Conservation (phyloP, 192 early-diverging fungal species). For the Cladochytrium replicatum region DNA sequence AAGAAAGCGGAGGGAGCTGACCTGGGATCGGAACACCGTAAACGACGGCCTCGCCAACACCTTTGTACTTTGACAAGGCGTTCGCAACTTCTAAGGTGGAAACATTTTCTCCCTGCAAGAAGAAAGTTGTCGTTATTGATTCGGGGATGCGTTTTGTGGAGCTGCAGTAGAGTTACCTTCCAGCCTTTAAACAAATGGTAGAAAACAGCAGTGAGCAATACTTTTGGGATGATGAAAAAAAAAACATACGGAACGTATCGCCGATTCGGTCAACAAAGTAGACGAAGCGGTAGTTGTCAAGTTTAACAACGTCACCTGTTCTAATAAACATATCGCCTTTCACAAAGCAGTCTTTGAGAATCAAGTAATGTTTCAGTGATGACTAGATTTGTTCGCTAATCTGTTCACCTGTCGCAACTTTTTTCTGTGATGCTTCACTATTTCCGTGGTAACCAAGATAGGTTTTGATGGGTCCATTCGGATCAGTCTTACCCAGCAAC, state of each 20-base stretch:
- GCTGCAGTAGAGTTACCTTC: too few relatives aligned
- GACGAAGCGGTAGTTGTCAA: constrained; percentile 38
- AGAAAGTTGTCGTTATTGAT: too few relatives aligned
- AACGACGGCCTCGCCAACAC: constrained; percentile 45
- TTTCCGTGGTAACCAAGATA: constrained; percentile 24
- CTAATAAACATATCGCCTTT: constrained; percentile 54
- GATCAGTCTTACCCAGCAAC: constrained; percentile 32
- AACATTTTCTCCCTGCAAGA: constrained; percentile 49
- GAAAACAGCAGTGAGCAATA: too few relatives aligned
- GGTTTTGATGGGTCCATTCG: constrained; percentile 13
- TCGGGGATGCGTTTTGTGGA: too few relatives aligned
- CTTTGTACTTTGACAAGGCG: constrained; percentile 37
- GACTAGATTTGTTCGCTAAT: too few relatives aligned
- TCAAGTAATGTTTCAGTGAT: too few relatives aligned
- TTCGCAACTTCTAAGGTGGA: constrained; percentile 48
- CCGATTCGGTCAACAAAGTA: constrained; percentile 63
- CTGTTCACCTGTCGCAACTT: too few relatives aligned
- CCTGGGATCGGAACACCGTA: constrained; percentile 53
- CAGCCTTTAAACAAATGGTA: too few relatives aligned
- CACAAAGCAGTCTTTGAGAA: constrained; percentile 37
- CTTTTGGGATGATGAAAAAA: too few relatives aligned
- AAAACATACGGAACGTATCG: too few relatives aligned
- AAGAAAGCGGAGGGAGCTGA: too few relatives aligned
- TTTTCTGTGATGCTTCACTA: constrained; percentile 13
- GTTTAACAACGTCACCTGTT: constrained; percentile 50